phyloP scores from a whole-genome alignment of 768 basidiomycete species.

The Coprinellus micaceus region DNA sequence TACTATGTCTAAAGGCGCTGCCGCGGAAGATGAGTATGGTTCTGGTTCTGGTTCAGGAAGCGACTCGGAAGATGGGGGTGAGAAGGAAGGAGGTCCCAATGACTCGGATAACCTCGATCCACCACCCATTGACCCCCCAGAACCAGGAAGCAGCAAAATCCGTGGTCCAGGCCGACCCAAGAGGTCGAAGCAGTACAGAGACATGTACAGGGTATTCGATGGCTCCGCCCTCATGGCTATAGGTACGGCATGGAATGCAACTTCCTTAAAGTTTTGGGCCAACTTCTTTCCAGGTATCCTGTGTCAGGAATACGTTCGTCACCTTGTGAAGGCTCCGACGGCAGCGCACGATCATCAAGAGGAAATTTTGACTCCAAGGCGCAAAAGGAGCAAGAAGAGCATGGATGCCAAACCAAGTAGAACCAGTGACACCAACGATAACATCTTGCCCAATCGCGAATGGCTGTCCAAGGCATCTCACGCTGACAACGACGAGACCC shows the following conservation, averaged over 20 bases:
- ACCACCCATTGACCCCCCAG: not conserved
- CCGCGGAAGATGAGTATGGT: not conserved
- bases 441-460: too few species aligned
- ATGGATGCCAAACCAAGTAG: too few species aligned
- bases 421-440: too few species aligned
- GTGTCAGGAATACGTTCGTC: slow-evolving; percentile 60
- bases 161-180: slow-evolving; percentile 10
- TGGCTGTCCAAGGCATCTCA: too few species aligned
- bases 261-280: not conserved
- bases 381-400: too few species aligned
- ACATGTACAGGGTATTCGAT: slow-evolving; percentile 76
- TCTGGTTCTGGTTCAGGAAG: not conserved
- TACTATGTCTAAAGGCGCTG: not conserved
- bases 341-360: not conserved
- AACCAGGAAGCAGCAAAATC: not conserved
- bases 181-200: slow-evolving; percentile 30
- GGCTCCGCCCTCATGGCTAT: slow-evolving; percentile 72
- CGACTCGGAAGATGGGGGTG: not conserved
- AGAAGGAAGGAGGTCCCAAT: not conserved
- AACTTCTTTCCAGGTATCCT: slow-evolving; percentile 49
- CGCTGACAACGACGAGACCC: too few species aligned
- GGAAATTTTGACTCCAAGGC: not conserved
- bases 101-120: not conserved
- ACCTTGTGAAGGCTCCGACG: slow-evolving; percentile 24
- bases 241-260: slow-evolving; percentile 36